A percentile compares a stretch with the other conserved stretches of the same genome.
These are phyloP conservation scores for Xylaria sp. DNA, from an alignment of 2,329 filamentous ascomycete genomes.

Conservation along the genomic window DNA sequence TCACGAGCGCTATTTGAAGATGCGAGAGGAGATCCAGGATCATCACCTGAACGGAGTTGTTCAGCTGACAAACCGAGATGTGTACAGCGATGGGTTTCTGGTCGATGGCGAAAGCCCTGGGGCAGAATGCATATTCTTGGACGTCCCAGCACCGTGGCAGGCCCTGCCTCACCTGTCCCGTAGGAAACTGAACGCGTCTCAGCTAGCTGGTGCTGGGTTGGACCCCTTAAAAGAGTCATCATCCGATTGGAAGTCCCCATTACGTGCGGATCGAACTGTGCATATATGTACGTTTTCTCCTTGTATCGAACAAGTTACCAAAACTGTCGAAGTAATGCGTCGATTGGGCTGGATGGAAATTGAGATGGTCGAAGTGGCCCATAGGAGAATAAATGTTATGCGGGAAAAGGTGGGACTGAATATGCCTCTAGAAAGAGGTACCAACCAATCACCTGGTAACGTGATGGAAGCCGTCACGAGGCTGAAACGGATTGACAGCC, in stretches of 20 bases:
- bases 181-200: conserved; percentile 52
- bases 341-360: conserved; percentile 90
- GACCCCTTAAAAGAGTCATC: conserved; percentile 39
- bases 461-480: conserved; percentile 83
- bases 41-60: conserved; percentile 75
- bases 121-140: conserved; percentile 80
- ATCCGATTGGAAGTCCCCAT: conserved; percentile 63
- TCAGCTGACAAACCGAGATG: conserved; percentile 80
- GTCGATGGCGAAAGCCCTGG: conserved; percentile 68
- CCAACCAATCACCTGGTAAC: conserved; percentile 75
- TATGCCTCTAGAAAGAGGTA: conserved; percentile 72
- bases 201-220: conserved; percentile 41
- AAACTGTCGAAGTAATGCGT: conserved; percentile 83
- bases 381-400: conserved; percentile 82
- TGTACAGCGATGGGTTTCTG: conserved; percentile 79
- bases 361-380: conserved; percentile 88
- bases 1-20: conserved; percentile 74
- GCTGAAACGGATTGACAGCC: conserved; percentile 77
- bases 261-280: conserved; percentile 77
- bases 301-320: conserved; percentile 94
- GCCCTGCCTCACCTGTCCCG: conserved; percentile 81
- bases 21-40: conserved; percentile 74
- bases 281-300: conserved; percentile 95
- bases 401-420: conserved; percentile 83
- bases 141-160: conserved; percentile 84